These are phyloP conservation scores for Hypoxylon trugodes DNA, from an alignment of 495 filamentous ascomycete species.

Conservation along the genomic window DNA sequence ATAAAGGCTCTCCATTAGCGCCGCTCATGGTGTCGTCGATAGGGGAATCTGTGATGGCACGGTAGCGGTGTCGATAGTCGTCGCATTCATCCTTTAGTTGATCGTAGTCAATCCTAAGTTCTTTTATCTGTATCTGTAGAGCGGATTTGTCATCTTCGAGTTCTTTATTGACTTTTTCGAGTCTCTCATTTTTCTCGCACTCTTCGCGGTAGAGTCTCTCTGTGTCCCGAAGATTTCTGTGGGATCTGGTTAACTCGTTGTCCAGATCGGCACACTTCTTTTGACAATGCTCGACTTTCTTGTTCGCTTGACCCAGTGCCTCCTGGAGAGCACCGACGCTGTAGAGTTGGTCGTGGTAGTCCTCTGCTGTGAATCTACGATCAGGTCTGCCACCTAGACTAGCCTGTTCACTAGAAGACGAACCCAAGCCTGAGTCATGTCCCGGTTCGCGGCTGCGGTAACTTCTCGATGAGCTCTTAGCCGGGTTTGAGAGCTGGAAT, in stretches of 20 bases:
- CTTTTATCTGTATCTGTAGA: constrained; percentile 14
- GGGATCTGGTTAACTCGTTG: constrained; percentile 31
- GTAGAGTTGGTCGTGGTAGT: constrained; percentile 43
- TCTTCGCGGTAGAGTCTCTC: constrained; percentile 32
- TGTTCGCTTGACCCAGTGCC: constrained; percentile 41
- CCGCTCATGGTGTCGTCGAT: constrained; percentile 28
- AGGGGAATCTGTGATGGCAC: constrained; percentile 17
- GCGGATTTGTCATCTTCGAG: constrained; percentile 26
- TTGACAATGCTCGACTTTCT: constrained; percentile 38
- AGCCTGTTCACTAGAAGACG: constrained; percentile 45
- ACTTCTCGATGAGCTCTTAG: constrained; percentile 20
- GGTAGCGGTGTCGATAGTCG: constrained; percentile 24
- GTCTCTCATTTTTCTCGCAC: constrained; percentile 26
- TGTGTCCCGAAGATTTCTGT: constrained; percentile 25
- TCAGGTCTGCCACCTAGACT: constrained; percentile 44
- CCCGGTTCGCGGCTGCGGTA: constrained; percentile 29
- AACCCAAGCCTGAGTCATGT: constrained; percentile 46
- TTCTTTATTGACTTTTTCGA: constrained; percentile 24
- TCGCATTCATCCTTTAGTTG: constrained; percentile 22
- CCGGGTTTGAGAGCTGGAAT: constrained; percentile 28
- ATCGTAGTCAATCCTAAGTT: constrained; percentile 12
- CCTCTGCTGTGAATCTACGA: constrained; percentile 44
- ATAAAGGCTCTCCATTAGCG: constrained; percentile 32
- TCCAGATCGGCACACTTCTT: constrained; percentile 36
- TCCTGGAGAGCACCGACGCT: constrained; percentile 43